Base-by-base conservation (phyloP, 306 rosid genomes). In the Hippophae gyantsensis region DNA sequence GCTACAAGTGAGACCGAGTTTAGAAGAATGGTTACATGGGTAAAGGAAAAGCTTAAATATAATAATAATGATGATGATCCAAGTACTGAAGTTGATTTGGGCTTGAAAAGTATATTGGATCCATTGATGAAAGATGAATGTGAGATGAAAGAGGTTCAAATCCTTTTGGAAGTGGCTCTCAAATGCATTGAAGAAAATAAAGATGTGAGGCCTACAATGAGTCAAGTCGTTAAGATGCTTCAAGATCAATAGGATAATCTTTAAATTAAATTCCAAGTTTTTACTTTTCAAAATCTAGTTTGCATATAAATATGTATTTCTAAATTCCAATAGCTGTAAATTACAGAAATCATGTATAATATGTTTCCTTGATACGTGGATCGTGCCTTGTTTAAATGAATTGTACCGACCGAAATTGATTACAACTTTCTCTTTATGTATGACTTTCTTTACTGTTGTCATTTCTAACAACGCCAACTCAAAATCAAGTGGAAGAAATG, bases 161-260 rank as follows among this genome's bases (percentile, higher is more conserved):
- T 25, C 69, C 66, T 73, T 64, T 62, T 6, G 1, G 53, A 38
- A 38, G 48, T 73, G 26, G 79, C 74, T 78, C n/a, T 80, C 56
- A 63, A 57, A 14, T 80, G 85, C 32, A 81, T 69, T 43, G 26
- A 67, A 55, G 82, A 80, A 58, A 77, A 76, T 52, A 80, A 65
- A 80, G 58, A 69, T 44, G 56, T 72, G 52, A 80, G 85, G 61
- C 85, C 85, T 0, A 52, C 79, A 13, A 76, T 76, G 85, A 67
- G 79, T 13, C 79, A 76, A 49, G 77, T 76, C 0, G 77, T 41
- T 26, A 77, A 80, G 41, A 63, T 69, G n/a, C 82, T 78, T 69
- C n/a, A 10, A 48, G 52, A 48, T 48, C 52, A 48, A 8, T 48
- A 11, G 14, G 49, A 46, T 0, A 0, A 46, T 46, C 8, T 5